Base-by-base conservation (phyloP, 2,329 filamentous ascomycete species). In the Aureobasidium sp. region DNA sequence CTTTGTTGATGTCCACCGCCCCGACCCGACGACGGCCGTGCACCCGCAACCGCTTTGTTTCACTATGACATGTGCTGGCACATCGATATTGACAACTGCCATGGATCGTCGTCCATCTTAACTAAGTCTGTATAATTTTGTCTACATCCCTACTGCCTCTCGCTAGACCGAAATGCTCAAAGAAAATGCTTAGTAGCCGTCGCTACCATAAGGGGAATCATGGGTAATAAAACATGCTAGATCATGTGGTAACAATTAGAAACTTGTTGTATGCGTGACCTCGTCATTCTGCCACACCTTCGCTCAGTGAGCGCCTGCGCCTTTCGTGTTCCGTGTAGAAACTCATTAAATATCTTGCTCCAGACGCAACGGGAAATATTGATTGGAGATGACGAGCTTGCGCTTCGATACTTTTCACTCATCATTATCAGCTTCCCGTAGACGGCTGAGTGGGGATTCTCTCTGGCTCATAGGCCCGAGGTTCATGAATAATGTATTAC, bases 401-500 rank as follows among this genome's bases (percentile, higher is more conserved):
- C 8, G 8, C 37, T 12, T 32, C 27, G 9, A 1, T 26, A 13
- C 12, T n/a, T 20, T 20, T 20, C 29, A 17, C 55, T 60, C 46
- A 17, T 27, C 10, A 27, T 20, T 42, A 3, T 60, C 57, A 12
- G 34, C 57, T 20, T 60, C 57, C 26, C 46, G 44, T 6, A 60
- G 26, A 20, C 57, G 57, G n/a, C 57, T 42, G 34, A 60, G 57
- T 32, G 34, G 44, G 10, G 57, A 34, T 36, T 60, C 57, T 51
- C 46, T 36, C 13, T 42, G 57, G 2, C 23, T 36, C 57, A 51
- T 42, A 5, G 57, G 46, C 17, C 57, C 57, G 12, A 60, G 13
- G 12, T 62, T 55, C 60, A 62, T 62, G 26, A 56, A 62, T 15
- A 62, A 34, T 12, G 60, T 48, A 12, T 56, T 62, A 23, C 60